A percentile compares a stretch with the other conserved stretches of the same genome.
Conservation (phyloP, 2,329 filamentous ascomycete species). For the Lecanicillium sp. region DNA sequence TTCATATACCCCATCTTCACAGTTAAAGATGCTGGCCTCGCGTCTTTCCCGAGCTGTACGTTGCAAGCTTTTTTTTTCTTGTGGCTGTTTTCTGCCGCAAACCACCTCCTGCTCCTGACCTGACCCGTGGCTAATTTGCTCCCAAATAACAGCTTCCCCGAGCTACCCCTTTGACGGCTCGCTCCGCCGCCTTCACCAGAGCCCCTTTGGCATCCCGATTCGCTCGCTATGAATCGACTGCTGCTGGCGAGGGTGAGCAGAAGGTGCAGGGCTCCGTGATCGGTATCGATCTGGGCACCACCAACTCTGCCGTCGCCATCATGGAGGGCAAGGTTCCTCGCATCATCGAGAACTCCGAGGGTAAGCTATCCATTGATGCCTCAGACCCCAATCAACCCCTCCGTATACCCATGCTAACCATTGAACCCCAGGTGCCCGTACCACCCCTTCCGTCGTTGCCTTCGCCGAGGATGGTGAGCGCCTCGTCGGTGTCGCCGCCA, state of each 20-base stretch:
- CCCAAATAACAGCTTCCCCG: conserved; percentile 63
- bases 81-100: no score
- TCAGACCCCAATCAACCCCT: conserved; percentile 97
- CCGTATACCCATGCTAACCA: no score
- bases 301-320: conserved; percentile 89
- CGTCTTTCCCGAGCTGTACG: conserved; percentile 70
- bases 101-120: conserved; percentile 4
- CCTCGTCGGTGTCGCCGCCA: conserved; percentile 93
- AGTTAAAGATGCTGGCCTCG: conserved; percentile 61
- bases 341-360: conserved; percentile 70
- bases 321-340: conserved; percentile 68
- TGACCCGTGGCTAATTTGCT: conserved; percentile 9
- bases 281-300: conserved; percentile 90
- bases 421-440: no score
- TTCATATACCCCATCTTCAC: conserved; percentile 25
- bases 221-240: conserved; percentile 67
- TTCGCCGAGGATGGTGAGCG: conserved; percentile 78
- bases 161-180: conserved; percentile 60
- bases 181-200: conserved; percentile 59
- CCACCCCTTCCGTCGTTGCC: conserved; percentile 89
- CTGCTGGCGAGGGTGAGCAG: conserved; percentile 43
- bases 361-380: conserved; percentile 94
- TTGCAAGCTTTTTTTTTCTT: conserved; percentile 22
- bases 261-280: conserved; percentile 84
- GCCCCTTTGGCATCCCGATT: conserved; percentile 66